Percentiles rank a stretch among this genome's conserved stretches.
phyloP scores from a whole-genome alignment of 805 yeast genomes.

The Candida ponderosae region DNA sequence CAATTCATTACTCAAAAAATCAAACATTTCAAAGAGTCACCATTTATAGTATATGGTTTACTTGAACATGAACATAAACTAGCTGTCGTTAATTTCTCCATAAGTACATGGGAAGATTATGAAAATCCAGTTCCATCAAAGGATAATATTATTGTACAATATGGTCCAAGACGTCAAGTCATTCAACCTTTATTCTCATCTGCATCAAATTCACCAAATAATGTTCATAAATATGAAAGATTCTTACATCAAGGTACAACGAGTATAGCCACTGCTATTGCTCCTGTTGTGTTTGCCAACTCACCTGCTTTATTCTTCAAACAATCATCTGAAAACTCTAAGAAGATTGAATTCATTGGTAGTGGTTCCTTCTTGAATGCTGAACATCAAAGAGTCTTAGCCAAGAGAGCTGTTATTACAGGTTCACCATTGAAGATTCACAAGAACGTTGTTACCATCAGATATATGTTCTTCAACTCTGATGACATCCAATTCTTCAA shows the following conservation, averaged over 20 bases:
- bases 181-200: conserved; percentile 81
- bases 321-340: conserved; percentile 36
- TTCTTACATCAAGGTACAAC: conserved; percentile 73
- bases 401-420: conserved; percentile 82
- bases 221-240: conserved; percentile 80
- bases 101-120: conserved; percentile 85
- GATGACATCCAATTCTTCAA: conserved; percentile 87
- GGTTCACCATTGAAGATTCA: conserved; percentile 96
- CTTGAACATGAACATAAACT: conserved; percentile 81
- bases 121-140: conserved; percentile 82
- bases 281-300: conserved; percentile 78
- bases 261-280: conserved; percentile 77
- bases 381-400: conserved; percentile 77
- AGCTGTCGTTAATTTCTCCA: conserved; percentile 74
- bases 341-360: conserved; percentile 62
- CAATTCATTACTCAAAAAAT: conserved; percentile 33
- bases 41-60: conserved; percentile 66
- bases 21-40: conserved; percentile 33
- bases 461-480: conserved; percentile 94
- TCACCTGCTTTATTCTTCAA: conserved; percentile 83
- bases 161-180: conserved; percentile 84
- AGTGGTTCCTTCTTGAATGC: conserved; percentile 85
- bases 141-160: conserved; percentile 76
- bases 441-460: conserved; percentile 81
- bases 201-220: conserved; percentile 67